Percentiles rank a stretch among this genome's conserved stretches.
phyloP scores from a whole-genome alignment of 2,329 filamentous ascomycete genomes.

The Cladosporium sp. region DNA sequence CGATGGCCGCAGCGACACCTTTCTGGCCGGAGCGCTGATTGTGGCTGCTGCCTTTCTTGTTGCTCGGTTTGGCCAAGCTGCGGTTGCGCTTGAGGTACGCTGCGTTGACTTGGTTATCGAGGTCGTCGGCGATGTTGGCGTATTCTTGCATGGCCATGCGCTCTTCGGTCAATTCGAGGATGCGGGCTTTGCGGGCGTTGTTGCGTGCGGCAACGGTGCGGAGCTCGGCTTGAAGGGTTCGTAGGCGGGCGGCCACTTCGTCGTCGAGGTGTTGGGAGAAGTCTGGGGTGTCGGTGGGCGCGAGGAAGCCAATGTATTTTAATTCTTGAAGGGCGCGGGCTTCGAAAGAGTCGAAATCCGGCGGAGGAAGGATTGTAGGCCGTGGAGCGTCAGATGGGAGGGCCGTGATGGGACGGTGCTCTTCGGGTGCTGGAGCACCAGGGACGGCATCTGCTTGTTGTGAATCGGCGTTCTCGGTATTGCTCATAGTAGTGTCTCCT shows the following conservation, averaged over 20 bases:
- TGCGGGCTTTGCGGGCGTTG: slow-evolving; percentile 79
- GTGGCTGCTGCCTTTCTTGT: slow-evolving; percentile 62
- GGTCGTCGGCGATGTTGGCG: slow-evolving; percentile 91
- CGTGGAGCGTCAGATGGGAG: slow-evolving; percentile 51
- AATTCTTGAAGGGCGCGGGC: slow-evolving; percentile 89
- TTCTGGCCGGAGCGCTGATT: slow-evolving; percentile 51
- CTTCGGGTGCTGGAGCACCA: slow-evolving; percentile 32
- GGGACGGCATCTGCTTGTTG: slow-evolving; percentile 23
- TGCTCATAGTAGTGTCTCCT: slow-evolving; percentile 40
- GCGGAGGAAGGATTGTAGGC: slow-evolving; percentile 41
- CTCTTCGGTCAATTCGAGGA: slow-evolving; percentile 84
- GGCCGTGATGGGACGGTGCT: slow-evolving; percentile 60
- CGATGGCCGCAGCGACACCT: slow-evolving; percentile 64
- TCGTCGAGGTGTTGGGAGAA: slow-evolving; percentile 91
- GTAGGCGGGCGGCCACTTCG: slow-evolving; percentile 84
- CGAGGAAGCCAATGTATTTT: slow-evolving; percentile 79
- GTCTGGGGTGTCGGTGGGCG: slow-evolving; percentile 60
- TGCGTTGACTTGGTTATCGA: slow-evolving; percentile 89
- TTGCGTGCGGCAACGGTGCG: slow-evolving; percentile 82
- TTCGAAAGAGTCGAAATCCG: slow-evolving; percentile 83
- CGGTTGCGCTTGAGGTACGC: slow-evolving; percentile 94
- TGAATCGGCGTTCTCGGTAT: slow-evolving; percentile 41
- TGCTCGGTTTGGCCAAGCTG: slow-evolving; percentile 88
- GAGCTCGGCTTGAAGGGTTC: slow-evolving; percentile 76
- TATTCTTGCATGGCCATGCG: slow-evolving; percentile 97